phyloP scores from a whole-genome alignment of 257 asterid genomes.

The Solanum gandarillasii region DNA sequence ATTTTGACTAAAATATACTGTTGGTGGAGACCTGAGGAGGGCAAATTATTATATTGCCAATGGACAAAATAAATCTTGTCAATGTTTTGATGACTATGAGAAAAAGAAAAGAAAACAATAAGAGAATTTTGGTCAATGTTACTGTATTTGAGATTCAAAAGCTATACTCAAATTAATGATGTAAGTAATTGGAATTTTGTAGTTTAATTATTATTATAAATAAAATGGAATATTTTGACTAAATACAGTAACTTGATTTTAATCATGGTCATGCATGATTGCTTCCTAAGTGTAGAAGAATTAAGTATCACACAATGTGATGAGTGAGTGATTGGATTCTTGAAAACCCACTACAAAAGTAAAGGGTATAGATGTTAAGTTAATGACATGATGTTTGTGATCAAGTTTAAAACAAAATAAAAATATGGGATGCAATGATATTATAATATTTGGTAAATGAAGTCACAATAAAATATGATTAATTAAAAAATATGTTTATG shows the following conservation, averaged over 20 bases:
- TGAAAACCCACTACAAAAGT: background rate
- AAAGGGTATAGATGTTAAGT: background rate
- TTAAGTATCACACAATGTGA: background rate
- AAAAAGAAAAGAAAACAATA: background rate
- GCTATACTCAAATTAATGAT: background rate
- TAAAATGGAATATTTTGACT: background rate
- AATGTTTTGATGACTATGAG: background rate
- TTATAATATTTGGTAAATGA: background rate
- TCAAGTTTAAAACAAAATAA: background rate
- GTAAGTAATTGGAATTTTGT: background rate
- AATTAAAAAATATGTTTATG: background rate
- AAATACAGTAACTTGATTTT: background rate
- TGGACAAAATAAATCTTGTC: conserved; percentile 1
- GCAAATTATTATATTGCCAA: background rate
- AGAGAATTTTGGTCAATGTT: background rate
- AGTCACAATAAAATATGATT: background rate
- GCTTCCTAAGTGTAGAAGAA: background rate
- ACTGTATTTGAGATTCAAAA: background rate
- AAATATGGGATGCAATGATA: background rate
- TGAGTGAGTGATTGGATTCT: background rate
- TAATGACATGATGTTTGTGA: background rate
- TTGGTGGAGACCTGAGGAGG: background rate
- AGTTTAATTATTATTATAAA: too few species aligned
- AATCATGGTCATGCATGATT: background rate
- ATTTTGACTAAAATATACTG: background rate